phyloP scores from a whole-genome alignment of 75 land plant species.

The Chamaecyparis obtusa region DNA sequence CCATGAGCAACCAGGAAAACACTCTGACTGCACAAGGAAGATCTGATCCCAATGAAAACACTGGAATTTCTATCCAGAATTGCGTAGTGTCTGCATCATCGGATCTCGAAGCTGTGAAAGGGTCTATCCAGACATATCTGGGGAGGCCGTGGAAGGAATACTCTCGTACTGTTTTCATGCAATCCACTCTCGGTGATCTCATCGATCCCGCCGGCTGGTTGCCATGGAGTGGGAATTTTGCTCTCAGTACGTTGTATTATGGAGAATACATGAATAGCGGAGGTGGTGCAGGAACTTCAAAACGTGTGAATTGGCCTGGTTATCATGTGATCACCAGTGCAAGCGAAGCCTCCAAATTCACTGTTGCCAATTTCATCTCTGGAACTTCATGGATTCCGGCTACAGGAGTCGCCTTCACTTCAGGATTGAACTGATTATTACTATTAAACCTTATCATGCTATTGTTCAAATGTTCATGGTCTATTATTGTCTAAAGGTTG shows the following conservation, averaged over 20 bases:
- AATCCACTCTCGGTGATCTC: background rate
- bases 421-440: background rate
- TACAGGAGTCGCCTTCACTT: slow-evolving; percentile 1
- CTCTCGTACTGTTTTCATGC: slow-evolving; percentile 11
- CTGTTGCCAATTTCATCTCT: background rate
- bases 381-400: slow-evolving; percentile 7
- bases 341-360: background rate
- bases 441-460: too few relatives aligned
- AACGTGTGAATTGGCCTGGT: slow-evolving; percentile 3
- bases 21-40: slow-evolving; percentile 27
- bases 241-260: background rate
- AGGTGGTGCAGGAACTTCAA: background rate
- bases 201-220: slow-evolving; percentile 3
- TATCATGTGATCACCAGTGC: background rate
- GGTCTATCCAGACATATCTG: background rate
- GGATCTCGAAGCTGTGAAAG: background rate
- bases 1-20: slow-evolving; percentile 11
- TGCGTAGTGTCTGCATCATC: slow-evolving; percentile 10
- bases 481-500: too few relatives aligned
- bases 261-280: slow-evolving; percentile 9
- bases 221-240: background rate
- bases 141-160: slow-evolving; percentile 15
- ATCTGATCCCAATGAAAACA: slow-evolving; percentile 10
- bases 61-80: slow-evolving; percentile 20
- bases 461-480: too few relatives aligned